These are phyloP conservation scores for Anaeramoeba flamelloides DNA, from an alignment of 78 protist species.

Conservation along the genomic window DNA sequence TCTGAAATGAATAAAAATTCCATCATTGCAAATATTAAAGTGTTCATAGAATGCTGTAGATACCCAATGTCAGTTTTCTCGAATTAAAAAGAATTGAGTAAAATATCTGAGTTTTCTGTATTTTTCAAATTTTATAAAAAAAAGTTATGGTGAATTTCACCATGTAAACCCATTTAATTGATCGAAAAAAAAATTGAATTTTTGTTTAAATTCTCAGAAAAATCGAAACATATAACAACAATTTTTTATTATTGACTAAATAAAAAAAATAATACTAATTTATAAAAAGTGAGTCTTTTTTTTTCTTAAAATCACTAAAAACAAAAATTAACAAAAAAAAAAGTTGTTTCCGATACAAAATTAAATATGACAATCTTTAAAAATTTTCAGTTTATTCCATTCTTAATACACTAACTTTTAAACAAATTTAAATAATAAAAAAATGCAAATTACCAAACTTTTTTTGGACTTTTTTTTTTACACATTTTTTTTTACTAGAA, in stretches of 20 bases:
- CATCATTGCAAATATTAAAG: too few relatives aligned
- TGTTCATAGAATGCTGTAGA: too few relatives aligned
- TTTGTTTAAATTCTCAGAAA: neutral
- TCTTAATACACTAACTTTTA: too few relatives aligned
- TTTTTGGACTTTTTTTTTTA: too few relatives aligned
- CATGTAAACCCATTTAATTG: neutral
- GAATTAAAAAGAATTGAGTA: too few relatives aligned
- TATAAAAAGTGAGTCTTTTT: neutral
- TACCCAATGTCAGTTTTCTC: too few relatives aligned
- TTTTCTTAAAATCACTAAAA: neutral
- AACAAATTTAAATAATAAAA: too few relatives aligned
- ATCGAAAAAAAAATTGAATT: too few relatives aligned
- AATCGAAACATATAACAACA: neutral
- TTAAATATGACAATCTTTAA: neutral
- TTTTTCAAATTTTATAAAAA: neutral
- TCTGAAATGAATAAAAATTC: too few relatives aligned
- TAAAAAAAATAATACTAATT: neutral
- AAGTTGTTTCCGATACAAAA: neutral
- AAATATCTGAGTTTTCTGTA: neutral
- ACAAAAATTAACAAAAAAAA: slow-evolving; percentile 1
- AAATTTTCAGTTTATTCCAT: too few relatives aligned
- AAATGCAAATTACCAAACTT: too few relatives aligned
- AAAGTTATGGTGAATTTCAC: neutral
- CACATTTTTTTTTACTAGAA: too few relatives aligned
- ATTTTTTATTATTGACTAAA: neutral